Conservation (phyloP, 345 rosid species). For the Turnera subulata region DNA sequence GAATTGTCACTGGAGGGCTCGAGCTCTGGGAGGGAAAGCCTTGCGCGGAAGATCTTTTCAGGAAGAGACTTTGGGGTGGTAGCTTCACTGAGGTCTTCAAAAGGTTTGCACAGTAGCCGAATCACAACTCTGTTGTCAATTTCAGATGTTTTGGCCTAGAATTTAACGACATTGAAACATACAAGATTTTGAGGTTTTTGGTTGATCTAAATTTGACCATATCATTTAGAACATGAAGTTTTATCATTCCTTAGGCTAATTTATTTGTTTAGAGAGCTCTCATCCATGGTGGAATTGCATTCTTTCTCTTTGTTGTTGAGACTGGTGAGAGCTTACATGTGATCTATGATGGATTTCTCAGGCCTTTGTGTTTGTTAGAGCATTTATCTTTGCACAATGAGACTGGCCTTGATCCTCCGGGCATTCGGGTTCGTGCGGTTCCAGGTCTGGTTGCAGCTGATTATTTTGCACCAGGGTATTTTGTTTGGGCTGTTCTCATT, state of each 20-base stretch:
- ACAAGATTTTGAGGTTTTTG: background rate
- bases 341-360: constrained; percentile 12
- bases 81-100: constrained; percentile 54
- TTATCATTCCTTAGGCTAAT: no score
- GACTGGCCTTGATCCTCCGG: constrained; percentile 78
- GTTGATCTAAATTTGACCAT: no score
- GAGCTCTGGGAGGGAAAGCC: constrained; percentile 83
- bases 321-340: background rate
- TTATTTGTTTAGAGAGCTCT: no score
- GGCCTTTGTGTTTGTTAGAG: constrained; percentile 75
- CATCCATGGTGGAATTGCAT: background rate
- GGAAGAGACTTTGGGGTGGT: constrained; percentile 78
- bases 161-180: background rate
- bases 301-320: background rate
- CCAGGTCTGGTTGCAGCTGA: constrained; percentile 61
- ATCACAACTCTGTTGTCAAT: background rate
- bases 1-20: constrained; percentile 66
- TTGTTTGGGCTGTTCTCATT: constrained; percentile 72
- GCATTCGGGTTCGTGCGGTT: constrained; percentile 55
- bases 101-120: constrained; percentile 33
- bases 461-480: constrained; percentile 54
- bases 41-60: constrained; percentile 64
- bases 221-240: no score
- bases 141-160: background rate
- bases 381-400: constrained; percentile 61